phyloP scores from a whole-genome alignment of 148 eudicot genomes.

The Tetragonia tetragonoides region DNA sequence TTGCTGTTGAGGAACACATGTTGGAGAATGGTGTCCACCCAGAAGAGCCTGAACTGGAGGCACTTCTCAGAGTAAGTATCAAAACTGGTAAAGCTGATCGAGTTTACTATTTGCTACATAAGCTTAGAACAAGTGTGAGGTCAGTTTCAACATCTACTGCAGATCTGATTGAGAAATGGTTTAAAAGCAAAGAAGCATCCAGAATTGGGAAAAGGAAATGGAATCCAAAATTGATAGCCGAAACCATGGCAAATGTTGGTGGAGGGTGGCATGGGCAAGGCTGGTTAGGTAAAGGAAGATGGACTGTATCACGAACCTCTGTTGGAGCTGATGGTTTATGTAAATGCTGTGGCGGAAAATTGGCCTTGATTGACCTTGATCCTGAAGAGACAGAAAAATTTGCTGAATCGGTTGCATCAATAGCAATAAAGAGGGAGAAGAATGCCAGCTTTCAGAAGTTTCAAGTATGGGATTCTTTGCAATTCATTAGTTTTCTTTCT shows the following conservation, averaged over 20 bases:
- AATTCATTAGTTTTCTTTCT: conserved; percentile 3
- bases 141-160: conserved; percentile 57
- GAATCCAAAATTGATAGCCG: conserved; percentile 41
- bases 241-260: conserved; percentile 60
- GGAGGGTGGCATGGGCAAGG: conserved; percentile 98
- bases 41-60: conserved; percentile 82
- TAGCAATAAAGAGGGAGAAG: conserved; percentile 65
- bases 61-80: conserved; percentile 66
- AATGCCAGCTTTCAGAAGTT: conserved; percentile 75
- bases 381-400: conserved; percentile 78
- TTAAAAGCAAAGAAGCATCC: conserved; percentile 58
- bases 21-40: conserved; percentile 69
- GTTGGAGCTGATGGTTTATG: conserved; percentile 66
- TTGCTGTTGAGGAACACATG: conserved; percentile 78
- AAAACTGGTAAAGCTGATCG: conserved; percentile 58
- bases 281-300: conserved; percentile 82
- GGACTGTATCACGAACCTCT: conserved; percentile 50
- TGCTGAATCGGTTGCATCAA: conserved; percentile 82
- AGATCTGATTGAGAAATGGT: conserved; percentile 69
- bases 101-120: conserved; percentile 80
- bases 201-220: conserved; percentile 74
- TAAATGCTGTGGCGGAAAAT: conserved; percentile 69
- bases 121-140: conserved; percentile 60
- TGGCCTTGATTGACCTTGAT: conserved; percentile 85
- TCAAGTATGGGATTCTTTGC: conserved; percentile 52